Evolutionary conservation across 352 stramenopile species (phyloP), one percentile per base, ranked within the genome.

Genomic region (Pythium brachiatum): DNA sequence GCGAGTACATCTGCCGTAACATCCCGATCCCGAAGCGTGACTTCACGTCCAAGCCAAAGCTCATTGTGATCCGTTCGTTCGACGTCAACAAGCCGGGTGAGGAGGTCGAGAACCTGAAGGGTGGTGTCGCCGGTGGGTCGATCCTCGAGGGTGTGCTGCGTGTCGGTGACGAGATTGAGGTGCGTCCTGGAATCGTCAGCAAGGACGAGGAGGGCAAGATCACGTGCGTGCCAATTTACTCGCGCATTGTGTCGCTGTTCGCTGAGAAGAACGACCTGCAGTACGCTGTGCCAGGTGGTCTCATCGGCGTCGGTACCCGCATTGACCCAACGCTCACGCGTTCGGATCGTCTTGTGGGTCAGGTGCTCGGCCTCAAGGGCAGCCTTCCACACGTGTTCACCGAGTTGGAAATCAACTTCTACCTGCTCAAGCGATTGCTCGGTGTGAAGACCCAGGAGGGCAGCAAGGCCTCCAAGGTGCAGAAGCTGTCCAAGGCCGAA

Each of bases 51-150:
- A 96, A 96, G 54, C 97, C 97, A 12, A 95, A 98, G 68, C 88
- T 99, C 11, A 99, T 99, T 74, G 96, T 99, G 47, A 99, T 99
- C 70, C 96, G 97, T 72, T 99, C 94, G 53, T 99, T 99, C 75
- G 98, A 99, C 79, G 97, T 99, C 48, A 99, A 99, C 87, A 99
- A 99, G 78, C 98, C 98, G 16, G 98, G 97, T 62, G 95, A 99
- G 73, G 95, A 99, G 64, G 97, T 99, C 1, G 92, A 98, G 68
- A 95, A 98, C 68, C 80, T 99, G 21, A 96, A 98, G 76, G 90
- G 92, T 53, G 92, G 92, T 77, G 89, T 96, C 50, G 90, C 90
- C 53, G 89, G 89, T 79, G 89, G 89, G 38, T 98, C 90, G 50
- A 97, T 96, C 47, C 74, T 99, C 18, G 89, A 99, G 73, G 98